A percentile compares a stretch with the other conserved stretches of the same genome.
Evolutionary conservation across 2,329 filamentous ascomycete genomes (phyloP).

Genomic region (Colletotrichum trifolii): DNA sequence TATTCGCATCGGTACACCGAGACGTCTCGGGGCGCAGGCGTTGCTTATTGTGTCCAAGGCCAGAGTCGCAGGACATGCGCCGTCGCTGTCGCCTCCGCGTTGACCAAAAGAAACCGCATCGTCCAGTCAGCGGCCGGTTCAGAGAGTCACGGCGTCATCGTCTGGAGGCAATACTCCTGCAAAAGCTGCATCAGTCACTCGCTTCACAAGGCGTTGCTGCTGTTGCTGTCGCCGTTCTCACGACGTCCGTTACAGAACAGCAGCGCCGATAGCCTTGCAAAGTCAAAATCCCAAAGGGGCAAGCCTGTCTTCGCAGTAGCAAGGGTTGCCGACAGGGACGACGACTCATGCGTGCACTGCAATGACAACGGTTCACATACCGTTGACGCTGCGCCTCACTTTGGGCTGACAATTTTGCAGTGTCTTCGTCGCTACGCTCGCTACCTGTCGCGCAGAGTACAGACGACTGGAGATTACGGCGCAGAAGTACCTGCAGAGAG

Average conservation of each 20-base stretch:
- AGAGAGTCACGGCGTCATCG: background rate
- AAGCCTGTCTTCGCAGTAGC: constrained; percentile 13
- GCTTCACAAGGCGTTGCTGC: constrained; percentile 1
- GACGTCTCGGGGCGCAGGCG: constrained; percentile 11
- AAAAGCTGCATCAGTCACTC: background rate
- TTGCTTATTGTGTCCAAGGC: constrained; percentile 16
- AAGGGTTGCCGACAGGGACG: constrained; percentile 31
- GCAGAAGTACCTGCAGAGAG: no score
- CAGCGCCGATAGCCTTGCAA: constrained; percentile 13
- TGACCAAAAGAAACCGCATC: constrained; percentile 27
- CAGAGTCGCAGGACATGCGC: constrained; percentile 12
- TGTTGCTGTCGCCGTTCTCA: constrained; percentile 4
- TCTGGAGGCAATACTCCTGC: background rate
- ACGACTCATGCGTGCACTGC: constrained; percentile 34
- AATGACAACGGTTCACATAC: constrained; percentile 33
- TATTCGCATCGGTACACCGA: constrained; percentile 3
- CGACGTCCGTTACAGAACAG: no score
- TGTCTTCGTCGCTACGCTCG: background rate
- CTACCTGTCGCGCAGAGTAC: background rate
- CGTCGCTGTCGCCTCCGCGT: constrained; percentile 1
- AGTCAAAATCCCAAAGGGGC: constrained; percentile 36
- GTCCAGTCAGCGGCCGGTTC: constrained; percentile 14
- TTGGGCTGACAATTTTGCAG: constrained; percentile 27
- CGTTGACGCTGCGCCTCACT: constrained; percentile 33
- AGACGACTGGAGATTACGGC: no score